phyloP scores from a whole-genome alignment of 345 rosid species.

The Combretum micranthum region DNA sequence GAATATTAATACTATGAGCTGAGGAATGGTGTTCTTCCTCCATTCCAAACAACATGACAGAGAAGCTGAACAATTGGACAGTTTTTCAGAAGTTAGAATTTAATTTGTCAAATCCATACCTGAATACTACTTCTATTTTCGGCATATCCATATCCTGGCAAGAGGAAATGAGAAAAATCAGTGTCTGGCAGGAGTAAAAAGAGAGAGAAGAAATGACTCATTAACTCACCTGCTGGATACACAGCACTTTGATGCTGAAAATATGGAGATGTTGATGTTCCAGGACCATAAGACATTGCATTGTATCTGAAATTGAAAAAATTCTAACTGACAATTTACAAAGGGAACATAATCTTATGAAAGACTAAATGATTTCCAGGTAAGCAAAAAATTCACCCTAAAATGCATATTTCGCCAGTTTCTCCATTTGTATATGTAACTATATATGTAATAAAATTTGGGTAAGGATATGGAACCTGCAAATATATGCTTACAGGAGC shows the following conservation, averaged over 20 bases:
- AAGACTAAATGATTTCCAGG: background rate
- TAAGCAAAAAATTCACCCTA: too few relatives aligned
- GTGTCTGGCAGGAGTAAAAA: background rate
- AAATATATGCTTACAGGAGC: too few relatives aligned
- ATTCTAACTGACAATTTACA: background rate
- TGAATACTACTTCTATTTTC: conserved; percentile 8
- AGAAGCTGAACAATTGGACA: too few relatives aligned
- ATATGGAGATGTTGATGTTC: conserved; percentile 6
- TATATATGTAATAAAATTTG: too few relatives aligned
- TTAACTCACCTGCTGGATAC: conserved; percentile 7
- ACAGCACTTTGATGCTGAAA: conserved; percentile 7
- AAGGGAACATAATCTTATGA: background rate
- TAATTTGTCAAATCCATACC: conserved; percentile 6
- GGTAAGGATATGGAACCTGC: too few relatives aligned
- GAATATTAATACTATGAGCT: too few relatives aligned
- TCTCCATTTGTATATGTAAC: too few relatives aligned
- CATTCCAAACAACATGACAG: too few relatives aligned
- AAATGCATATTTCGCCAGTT: too few relatives aligned
- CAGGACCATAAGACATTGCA: conserved; percentile 7
- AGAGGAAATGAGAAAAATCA: background rate
- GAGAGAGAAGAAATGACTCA: background rate
- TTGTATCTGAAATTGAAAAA: background rate
- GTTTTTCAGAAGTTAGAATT: too few relatives aligned
- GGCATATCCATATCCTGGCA: conserved; percentile 11
- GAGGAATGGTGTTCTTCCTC: too few relatives aligned